Evolutionary conservation across 495 filamentous ascomycete genomes (phyloP).

Genomic region (Penicillium psychrofluorescens): DNA sequence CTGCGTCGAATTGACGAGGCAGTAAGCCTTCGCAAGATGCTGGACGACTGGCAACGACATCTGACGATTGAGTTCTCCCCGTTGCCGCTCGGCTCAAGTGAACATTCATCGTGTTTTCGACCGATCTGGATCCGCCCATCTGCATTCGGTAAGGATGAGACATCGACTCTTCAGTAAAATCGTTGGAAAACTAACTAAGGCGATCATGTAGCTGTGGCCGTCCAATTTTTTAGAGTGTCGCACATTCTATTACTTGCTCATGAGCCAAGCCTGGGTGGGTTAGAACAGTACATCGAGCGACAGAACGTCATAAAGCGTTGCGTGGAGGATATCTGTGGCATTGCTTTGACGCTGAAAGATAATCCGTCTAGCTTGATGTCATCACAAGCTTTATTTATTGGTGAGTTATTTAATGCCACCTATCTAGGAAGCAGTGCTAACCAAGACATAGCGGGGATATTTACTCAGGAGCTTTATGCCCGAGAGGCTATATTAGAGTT

Average conservation of each 20-base stretch:
- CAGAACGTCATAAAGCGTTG: conserved; percentile 9
- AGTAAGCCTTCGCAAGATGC: conserved; percentile 5
- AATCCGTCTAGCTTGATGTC: conserved; percentile 17
- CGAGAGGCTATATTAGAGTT: conserved; percentile 12
- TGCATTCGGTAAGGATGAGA: conserved; percentile 10
- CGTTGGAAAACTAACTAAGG: not conserved
- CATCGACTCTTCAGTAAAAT: not conserved
- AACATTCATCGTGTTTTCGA: conserved; percentile 1
- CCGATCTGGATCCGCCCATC: conserved; percentile 15
- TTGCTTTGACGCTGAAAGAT: conserved; percentile 16
- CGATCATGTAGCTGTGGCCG: conserved; percentile 8
- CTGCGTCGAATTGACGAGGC: conserved; percentile 5
- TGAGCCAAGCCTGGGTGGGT: conserved; percentile 14
- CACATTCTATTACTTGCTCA: conserved; percentile 12
- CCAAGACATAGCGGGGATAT: conserved; percentile 8
- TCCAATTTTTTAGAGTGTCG: conserved; percentile 13
- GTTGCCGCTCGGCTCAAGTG: conserved; percentile 2
- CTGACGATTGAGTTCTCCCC: conserved; percentile 18
- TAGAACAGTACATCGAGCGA: conserved; percentile 8
- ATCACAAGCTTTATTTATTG: conserved; percentile 20
- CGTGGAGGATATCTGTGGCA: conserved; percentile 15
- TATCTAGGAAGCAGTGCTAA: not conserved
- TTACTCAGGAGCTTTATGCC: conserved; percentile 4
- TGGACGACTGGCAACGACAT: conserved; percentile 18
- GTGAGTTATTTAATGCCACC: not conserved